These are phyloP conservation scores for Danielia reshetovae DNA, from an alignment of 805 yeast species.

Conservation along the genomic window DNA sequence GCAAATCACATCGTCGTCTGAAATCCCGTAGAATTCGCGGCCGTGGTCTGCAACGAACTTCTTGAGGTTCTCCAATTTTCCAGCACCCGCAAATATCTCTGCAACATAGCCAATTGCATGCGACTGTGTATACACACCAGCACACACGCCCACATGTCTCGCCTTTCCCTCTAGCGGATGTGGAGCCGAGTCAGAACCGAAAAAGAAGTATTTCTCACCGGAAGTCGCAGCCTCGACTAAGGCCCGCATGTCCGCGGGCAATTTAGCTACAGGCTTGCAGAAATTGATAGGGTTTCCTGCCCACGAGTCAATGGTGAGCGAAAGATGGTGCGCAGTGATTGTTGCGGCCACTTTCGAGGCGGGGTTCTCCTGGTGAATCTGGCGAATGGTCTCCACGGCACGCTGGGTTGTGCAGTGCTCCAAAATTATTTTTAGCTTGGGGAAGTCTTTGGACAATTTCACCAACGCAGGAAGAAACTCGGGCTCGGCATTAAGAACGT, in stretches of 20 bases:
- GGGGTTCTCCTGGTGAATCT: slow-evolving; percentile 34
- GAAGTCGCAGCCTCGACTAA: slow-evolving; percentile 83
- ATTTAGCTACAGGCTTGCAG: slow-evolving; percentile 97
- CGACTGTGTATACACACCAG: slow-evolving; percentile 96
- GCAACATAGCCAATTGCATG: slow-evolving; percentile 81
- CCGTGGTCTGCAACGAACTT: slow-evolving; percentile 78
- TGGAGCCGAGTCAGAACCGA: slow-evolving; percentile 98
- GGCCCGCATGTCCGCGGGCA: slow-evolving; percentile 80
- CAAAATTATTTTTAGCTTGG: slow-evolving; percentile 76
- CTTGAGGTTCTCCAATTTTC: slow-evolving; percentile 61
- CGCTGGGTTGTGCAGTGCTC: slow-evolving; percentile 95
- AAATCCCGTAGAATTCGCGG: slow-evolving; percentile 61
- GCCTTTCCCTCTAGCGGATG: slow-evolving; percentile 82
- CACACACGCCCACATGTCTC: slow-evolving; percentile 80
- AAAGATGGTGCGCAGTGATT: slow-evolving; percentile 93
- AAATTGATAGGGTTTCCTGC: slow-evolving; percentile 93
- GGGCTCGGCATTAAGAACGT: slow-evolving; percentile 91
- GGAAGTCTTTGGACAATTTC: slow-evolving; percentile 78
- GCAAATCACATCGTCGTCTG: slow-evolving; percentile 34
- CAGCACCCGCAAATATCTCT: slow-evolving; percentile 69
- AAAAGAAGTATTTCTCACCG: slow-evolving; percentile 89
- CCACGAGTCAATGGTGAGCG: slow-evolving; percentile 88
- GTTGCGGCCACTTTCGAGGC: slow-evolving; percentile 76
- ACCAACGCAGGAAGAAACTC: slow-evolving; percentile 83
- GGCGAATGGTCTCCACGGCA: slow-evolving; percentile 74